These are phyloP conservation scores for Macrolepiota dolichaula DNA, from an alignment of 768 basidiomycete genomes.

Conservation along the genomic window DNA sequence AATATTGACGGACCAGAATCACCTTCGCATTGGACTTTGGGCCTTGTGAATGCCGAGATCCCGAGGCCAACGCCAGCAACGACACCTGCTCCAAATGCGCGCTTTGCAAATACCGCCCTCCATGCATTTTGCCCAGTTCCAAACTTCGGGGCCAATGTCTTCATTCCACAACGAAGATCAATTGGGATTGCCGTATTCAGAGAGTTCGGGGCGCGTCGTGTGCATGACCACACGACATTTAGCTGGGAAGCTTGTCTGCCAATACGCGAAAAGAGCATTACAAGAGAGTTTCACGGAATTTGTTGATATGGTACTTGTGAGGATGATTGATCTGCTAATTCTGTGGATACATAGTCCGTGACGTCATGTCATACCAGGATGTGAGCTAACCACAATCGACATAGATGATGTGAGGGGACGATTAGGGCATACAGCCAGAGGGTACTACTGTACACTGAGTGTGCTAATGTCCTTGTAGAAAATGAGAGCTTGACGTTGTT, in stretches of 20 bases:
- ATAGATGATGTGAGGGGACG: too few relatives aligned
- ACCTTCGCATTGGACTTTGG: constrained; percentile 54
- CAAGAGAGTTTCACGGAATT: too few relatives aligned
- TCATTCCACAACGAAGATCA: background rate
- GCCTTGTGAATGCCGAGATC: constrained; percentile 30
- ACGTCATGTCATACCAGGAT: background rate
- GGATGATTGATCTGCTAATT: background rate
- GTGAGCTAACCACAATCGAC: too few relatives aligned
- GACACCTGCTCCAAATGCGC: constrained; percentile 26
- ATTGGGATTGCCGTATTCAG: background rate
- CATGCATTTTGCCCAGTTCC: background rate
- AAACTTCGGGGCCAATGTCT: background rate
- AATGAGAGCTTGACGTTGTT: background rate
- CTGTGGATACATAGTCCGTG: too few relatives aligned
- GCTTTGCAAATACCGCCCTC: background rate
- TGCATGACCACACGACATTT: background rate
- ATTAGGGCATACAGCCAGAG: too few relatives aligned
- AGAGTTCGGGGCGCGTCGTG: background rate
- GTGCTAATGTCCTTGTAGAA: too few relatives aligned
- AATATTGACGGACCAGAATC: constrained; percentile 14
- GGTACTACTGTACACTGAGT: background rate
- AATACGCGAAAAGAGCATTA: constrained; percentile 1
- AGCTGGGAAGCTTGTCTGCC: background rate
- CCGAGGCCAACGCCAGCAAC: constrained; percentile 44
- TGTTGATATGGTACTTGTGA: background rate